Evolutionary conservation across 441 rosid genomes (phyloP).

Genomic region (California macrophylla): DNA sequence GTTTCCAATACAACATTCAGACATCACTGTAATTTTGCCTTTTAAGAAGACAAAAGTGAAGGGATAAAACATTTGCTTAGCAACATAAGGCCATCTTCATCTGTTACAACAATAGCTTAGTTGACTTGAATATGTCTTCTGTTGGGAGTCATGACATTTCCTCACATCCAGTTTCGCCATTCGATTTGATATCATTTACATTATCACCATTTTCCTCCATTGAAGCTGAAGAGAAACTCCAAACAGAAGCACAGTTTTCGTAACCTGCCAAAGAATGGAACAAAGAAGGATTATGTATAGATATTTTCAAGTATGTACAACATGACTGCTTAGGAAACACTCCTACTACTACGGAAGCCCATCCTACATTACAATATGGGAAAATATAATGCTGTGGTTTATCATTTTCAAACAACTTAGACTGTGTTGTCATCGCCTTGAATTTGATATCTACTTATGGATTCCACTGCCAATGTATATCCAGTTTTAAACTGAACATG

Average conservation of each 20-base stretch:
- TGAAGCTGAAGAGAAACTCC: conserved; percentile 53
- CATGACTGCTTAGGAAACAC: not conserved
- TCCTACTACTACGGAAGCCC: not conserved
- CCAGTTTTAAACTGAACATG: not conserved
- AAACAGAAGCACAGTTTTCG: conserved; percentile 60
- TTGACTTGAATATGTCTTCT: not conserved
- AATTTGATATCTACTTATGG: not conserved
- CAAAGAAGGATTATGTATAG: not conserved
- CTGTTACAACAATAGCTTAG: not conserved
- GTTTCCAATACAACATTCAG: too few species aligned
- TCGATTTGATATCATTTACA: conserved; percentile 11
- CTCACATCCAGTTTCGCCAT: conserved; percentile 10
- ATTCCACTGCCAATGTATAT: not conserved
- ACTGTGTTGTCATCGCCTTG: not conserved
- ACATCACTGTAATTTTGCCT: too few species aligned
- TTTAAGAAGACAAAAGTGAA: too few species aligned
- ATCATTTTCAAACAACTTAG: not conserved
- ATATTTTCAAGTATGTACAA: not conserved
- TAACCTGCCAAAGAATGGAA: conserved; percentile 26
- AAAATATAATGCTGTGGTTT: not conserved
- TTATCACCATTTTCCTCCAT: conserved; percentile 17
- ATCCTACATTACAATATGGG: not conserved
- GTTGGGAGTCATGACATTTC: not conserved
- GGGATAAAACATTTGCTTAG: too few species aligned
- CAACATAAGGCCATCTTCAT: not conserved